These are phyloP conservation scores for Picocystis sp. DNA, from an alignment of 163 green algal species.

Conservation along the genomic window DNA sequence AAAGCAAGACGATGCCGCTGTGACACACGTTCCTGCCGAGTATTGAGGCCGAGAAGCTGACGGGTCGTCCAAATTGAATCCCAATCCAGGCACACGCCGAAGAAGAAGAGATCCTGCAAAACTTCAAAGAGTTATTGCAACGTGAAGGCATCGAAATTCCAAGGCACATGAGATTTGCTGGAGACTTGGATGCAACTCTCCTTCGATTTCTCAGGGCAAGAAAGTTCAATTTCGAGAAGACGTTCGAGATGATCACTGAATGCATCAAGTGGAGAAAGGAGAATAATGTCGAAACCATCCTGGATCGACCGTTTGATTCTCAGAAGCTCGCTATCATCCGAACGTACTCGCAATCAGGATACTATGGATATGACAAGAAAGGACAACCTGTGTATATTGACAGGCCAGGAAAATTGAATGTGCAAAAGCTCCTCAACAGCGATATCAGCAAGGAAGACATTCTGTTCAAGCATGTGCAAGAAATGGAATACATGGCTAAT, in stretches of 20 bases:
- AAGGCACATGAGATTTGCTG: slow-evolving; percentile 4
- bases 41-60: no score
- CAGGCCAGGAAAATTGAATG: slow-evolving; percentile 4
- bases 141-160: neutral
- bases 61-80: no score
- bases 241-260: slow-evolving; percentile 5
- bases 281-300: neutral
- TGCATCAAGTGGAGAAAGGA: slow-evolving; percentile 3
- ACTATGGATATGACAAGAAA: slow-evolving; percentile 6
- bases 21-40: no score
- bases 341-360: neutral
- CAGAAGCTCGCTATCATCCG: slow-evolving; percentile 1
- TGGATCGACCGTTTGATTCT: neutral
- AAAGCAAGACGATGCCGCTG: no score
- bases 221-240: slow-evolving; percentile 3
- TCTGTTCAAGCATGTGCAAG: slow-evolving; percentile 1
- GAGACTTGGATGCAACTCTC: slow-evolving; percentile 2
- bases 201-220: slow-evolving; percentile 1
- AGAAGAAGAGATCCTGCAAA: slow-evolving; percentile 1
- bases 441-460: slow-evolving; percentile 4
- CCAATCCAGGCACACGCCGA: slow-evolving; percentile 1
- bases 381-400: slow-evolving; percentile 3
- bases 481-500: slow-evolving; percentile 6
- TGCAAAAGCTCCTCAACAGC: neutral
- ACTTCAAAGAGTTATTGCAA: neutral